phyloP scores from a whole-genome alignment of 768 basidiomycete genomes.

The Multifurca ochricompacta region DNA sequence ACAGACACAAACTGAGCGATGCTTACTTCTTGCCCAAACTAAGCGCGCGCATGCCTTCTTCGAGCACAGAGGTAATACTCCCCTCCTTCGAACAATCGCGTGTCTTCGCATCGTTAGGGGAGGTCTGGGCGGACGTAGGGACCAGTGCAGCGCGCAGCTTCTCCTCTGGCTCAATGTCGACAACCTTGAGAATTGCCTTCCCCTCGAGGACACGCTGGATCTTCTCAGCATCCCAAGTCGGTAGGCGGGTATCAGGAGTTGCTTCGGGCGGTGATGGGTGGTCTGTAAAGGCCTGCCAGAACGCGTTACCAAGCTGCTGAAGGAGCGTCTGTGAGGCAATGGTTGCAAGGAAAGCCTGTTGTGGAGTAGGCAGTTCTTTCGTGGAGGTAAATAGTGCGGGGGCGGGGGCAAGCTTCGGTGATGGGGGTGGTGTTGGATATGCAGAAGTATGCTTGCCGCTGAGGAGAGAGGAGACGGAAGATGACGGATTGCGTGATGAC shows the following conservation, averaged over 20 bases:
- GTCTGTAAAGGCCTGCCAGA: constrained; percentile 90
- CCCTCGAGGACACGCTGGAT: constrained; percentile 77
- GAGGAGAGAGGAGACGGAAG: constrained; percentile 30
- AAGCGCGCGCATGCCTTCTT: constrained; percentile 62
- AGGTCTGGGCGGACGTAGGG: background rate
- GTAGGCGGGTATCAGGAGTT: constrained; percentile 18
- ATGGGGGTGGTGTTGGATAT: constrained; percentile 39
- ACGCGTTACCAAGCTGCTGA: constrained; percentile 63
- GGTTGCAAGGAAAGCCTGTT: constrained; percentile 53
- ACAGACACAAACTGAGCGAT: background rate
- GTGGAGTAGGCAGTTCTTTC: constrained; percentile 27
- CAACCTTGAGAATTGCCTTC: constrained; percentile 67
- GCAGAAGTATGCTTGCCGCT: constrained; percentile 37
- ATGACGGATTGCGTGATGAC: constrained; percentile 9
- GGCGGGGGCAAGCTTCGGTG: constrained; percentile 29
- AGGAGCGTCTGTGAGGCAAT: constrained; percentile 73
- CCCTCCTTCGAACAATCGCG: constrained; percentile 6
- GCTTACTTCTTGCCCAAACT: constrained; percentile 43
- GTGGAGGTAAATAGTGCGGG: constrained; percentile 26
- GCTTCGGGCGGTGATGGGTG: constrained; percentile 20
- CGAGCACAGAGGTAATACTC: constrained; percentile 29
- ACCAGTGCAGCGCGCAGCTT: background rate
- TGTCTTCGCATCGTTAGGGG: background rate
- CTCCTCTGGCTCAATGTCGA: constrained; percentile 53
- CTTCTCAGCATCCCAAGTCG: constrained; percentile 59